A percentile compares a stretch with the other conserved stretches of the same genome.
phyloP scores from a whole-genome alignment of 2,329 filamentous ascomycete species.

The Cryphonectria japonica region DNA sequence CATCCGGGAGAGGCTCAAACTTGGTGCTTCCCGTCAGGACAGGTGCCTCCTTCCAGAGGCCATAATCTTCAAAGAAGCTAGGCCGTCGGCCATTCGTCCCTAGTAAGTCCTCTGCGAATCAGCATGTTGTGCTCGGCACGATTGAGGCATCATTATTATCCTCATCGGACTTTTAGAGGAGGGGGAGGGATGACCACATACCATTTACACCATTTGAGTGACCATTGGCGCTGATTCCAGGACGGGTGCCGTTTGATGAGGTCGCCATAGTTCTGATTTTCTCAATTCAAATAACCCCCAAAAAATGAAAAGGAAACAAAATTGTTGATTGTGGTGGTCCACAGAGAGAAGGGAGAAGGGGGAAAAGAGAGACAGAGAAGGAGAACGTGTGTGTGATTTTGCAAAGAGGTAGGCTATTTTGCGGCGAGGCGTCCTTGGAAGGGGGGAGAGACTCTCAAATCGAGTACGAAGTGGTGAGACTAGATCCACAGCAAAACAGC shows the following conservation, averaged over 20 bases:
- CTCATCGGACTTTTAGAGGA: background rate
- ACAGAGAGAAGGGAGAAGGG: background rate
- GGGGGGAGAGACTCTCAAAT: slow-evolving; percentile 17
- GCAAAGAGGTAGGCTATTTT: background rate
- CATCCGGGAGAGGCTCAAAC: slow-evolving; percentile 69
- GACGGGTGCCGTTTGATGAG: slow-evolving; percentile 7
- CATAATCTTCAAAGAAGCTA: slow-evolving; percentile 60
- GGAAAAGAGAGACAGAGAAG: no score
- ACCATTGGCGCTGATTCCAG: slow-evolving; percentile 11
- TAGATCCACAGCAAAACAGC: background rate
- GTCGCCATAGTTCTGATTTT: slow-evolving; percentile 21
- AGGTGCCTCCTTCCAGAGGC: slow-evolving; percentile 73
- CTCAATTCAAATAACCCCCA: background rate
- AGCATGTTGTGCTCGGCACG: background rate
- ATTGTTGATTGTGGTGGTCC: background rate
- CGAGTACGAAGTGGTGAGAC: slow-evolving; percentile 19
- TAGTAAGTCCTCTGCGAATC: background rate
- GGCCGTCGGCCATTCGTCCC: slow-evolving; percentile 36
- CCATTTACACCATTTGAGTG: slow-evolving; percentile 21
- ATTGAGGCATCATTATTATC: background rate
- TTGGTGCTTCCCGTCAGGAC: slow-evolving; percentile 70
- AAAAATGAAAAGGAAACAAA: background rate
- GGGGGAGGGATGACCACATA: background rate
- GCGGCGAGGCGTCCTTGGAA: background rate
- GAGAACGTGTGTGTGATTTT: background rate